phyloP scores from a whole-genome alignment of 306 rosid species.

The Vigna trinervia region DNA sequence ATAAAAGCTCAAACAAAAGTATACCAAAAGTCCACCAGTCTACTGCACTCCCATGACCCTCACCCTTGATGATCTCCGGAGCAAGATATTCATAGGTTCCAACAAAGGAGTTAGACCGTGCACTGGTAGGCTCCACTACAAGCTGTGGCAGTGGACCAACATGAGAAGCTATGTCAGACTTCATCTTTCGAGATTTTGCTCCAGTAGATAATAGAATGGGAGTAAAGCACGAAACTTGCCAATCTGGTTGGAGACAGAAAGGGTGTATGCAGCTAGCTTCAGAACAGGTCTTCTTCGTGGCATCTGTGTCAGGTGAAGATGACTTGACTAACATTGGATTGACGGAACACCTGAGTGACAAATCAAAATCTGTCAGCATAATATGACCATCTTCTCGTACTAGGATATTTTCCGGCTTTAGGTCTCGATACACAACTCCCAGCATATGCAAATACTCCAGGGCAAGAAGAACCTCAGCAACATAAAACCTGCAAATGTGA shows the following conservation, averaged over 20 bases:
- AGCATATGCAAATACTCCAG: slow-evolving; percentile 96
- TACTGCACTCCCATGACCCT: slow-evolving; percentile 91
- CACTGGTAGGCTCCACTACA: slow-evolving; percentile 88
- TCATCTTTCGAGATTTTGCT: slow-evolving; percentile 78
- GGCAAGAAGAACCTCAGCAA: slow-evolving; percentile 93
- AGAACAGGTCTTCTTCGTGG: slow-evolving; percentile 71
- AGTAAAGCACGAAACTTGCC: slow-evolving; percentile 98
- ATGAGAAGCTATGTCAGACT: slow-evolving; percentile 69
- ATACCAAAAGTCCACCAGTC: slow-evolving; percentile 99
- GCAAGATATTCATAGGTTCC: slow-evolving; percentile 99
- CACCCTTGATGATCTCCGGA: slow-evolving; percentile 89
- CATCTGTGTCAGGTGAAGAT: slow-evolving; percentile 64
- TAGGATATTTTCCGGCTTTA: slow-evolving; percentile 92
- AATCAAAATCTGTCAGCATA: slow-evolving; percentile 95
- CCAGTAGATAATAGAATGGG: slow-evolving; percentile 73
- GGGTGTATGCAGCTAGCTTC: slow-evolving; percentile 92
- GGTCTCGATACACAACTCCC: slow-evolving; percentile 94
- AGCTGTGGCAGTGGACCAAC: slow-evolving; percentile 86
- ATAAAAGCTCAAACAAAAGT: slow-evolving; percentile 84
- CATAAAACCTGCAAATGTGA: slow-evolving; percentile 75
- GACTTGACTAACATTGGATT: slow-evolving; percentile 76
- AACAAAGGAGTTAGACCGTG: slow-evolving; percentile 92
- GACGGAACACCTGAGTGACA: slow-evolving; percentile 89
- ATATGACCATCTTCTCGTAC: slow-evolving; percentile 99
- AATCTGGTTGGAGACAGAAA: slow-evolving; percentile 95